Base-by-base conservation (phyloP, 2,329 filamentous ascomycete genomes). In the Aspergillus latus region DNA sequence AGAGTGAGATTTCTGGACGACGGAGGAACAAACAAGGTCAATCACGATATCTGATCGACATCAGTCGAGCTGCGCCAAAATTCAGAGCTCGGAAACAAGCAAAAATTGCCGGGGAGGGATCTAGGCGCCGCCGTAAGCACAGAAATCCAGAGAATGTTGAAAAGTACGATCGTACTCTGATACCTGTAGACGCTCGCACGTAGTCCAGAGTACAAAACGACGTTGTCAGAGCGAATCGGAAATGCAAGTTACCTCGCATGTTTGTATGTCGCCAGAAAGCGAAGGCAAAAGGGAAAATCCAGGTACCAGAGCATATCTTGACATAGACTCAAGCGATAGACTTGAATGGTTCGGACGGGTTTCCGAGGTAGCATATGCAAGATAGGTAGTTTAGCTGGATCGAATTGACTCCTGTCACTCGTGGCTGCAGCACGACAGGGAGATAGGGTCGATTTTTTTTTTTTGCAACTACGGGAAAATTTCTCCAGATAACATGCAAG, bases 341-440 rank as follows among this genome's bases (percentile, higher is more conserved):
- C 49, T 16, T 21, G 55, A 56, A 60, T 58, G 54, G 46, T 54
- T 63, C 62, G 61, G 61, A 56, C 43, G 56, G 49, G 49, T 55
- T 59, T 59, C 59, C 62, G 61, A 60, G 56, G 59, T 57, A 59
- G 59, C 59, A 60, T 63, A 63, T 63, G 61, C 61, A 64, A 57
- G 57, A 56, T 59, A 34, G 40, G 49, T 57, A 5, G 15, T 52
- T 40, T 61, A 64, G 61, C 54, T 58, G 52, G 59, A 64, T 63
- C 59, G 59, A 54, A 43, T 53, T 57, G 13, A 43, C 28, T 42
- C 39, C 36, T 30, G 36, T 30, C 16, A 30, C 26, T 47, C 21
- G 45, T 43, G 37, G 37, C 37, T 16, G 37, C 37, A 43, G 40
- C 40, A 43, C 29, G 8, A 40, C 34, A 49, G 49, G 39, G 39